Evolutionary conservation across 345 rosid genomes (phyloP), one percentile per base, ranked within the genome.

Genomic region (Gossypium ekmanianum): DNA sequence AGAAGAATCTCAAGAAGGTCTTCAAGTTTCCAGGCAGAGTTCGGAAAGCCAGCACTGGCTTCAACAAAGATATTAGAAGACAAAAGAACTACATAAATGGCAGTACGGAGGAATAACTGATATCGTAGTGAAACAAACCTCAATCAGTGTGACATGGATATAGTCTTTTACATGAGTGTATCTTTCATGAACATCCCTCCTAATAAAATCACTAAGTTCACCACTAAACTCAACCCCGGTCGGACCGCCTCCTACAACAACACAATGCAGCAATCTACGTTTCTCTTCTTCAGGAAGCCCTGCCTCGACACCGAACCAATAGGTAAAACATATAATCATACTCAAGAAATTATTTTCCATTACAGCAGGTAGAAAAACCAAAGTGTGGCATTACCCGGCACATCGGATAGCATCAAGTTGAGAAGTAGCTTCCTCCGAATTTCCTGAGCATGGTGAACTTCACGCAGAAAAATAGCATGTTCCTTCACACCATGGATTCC

Each of bases 151-250:
- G 81, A 95, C 99, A 75, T 77, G 89, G 76, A 95, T 90, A 80
- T 90, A 89, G 75, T 93, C 84, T 79, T 95, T 88, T 24, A 95
- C 98, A 71, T 95, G 97, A 7, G 91, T 81, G 68, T 95, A 91
- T 88, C 93, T 81, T 80, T 95, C 87, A 56, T 77, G 93, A 84
- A 91, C 99, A 84, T 95, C 99, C 75, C 66, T 90, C 85, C 64
- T 86, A 61, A 95, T 93, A 75, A 95, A 95, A 78, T 95, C 99
- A 82, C 99, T 91, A 45, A 93, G 87, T 76, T 95, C 98, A 58
- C 99, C 99, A 29, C 98, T 95, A 81, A 95, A 95, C 87, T 93
- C 99, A 39, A 95, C 98, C 41, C 99, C 98, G 0, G 99, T 95
- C 2, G 99, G 98, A 71, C 98, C 98, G 75, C 97, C 99, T 80